Evolutionary conservation across 768 basidiomycete species (phyloP).

Genomic region (Galerina marginata): DNA sequence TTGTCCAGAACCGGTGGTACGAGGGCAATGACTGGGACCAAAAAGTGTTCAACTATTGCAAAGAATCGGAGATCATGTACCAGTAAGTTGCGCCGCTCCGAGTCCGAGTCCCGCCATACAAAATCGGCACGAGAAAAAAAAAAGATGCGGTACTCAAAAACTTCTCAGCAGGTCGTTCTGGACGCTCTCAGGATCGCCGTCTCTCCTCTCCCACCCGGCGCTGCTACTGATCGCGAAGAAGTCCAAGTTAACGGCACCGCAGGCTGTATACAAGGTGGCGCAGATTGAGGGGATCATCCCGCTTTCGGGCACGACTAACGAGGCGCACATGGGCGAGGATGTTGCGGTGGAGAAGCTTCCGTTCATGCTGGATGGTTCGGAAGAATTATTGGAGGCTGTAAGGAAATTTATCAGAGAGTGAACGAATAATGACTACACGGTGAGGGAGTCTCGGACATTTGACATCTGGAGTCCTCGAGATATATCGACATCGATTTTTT

Average conservation of each 20-base stretch:
- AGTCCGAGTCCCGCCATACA: neutral
- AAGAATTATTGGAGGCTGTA: conserved; percentile 15
- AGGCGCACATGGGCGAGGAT: conserved; percentile 65
- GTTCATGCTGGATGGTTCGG: conserved; percentile 19
- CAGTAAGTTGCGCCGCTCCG: conserved; percentile 51
- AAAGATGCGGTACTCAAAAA: neutral
- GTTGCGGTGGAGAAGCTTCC: conserved; percentile 43
- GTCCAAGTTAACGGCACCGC: conserved; percentile 62
- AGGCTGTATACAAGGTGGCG: conserved; percentile 71
- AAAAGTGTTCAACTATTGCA: conserved; percentile 68
- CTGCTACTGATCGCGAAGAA: conserved; percentile 49
- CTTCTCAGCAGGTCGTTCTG: conserved; percentile 75
- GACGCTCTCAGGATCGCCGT: conserved; percentile 83
- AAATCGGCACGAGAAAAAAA: too few relatives aligned
- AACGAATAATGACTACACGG: neutral
- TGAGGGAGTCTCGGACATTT: neutral
- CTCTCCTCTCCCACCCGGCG: conserved; percentile 53
- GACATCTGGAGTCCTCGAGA: neutral
- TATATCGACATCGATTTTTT: neutral
- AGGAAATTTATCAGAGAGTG: conserved; percentile 18
- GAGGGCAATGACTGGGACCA: conserved; percentile 81
- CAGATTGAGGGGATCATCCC: conserved; percentile 72
- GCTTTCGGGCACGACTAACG: conserved; percentile 74
- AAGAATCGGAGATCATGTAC: conserved; percentile 66
- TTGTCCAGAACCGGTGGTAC: conserved; percentile 88